Base-by-base conservation (phyloP, 75 land plant genomes). In the Cupressus sempervirens region DNA sequence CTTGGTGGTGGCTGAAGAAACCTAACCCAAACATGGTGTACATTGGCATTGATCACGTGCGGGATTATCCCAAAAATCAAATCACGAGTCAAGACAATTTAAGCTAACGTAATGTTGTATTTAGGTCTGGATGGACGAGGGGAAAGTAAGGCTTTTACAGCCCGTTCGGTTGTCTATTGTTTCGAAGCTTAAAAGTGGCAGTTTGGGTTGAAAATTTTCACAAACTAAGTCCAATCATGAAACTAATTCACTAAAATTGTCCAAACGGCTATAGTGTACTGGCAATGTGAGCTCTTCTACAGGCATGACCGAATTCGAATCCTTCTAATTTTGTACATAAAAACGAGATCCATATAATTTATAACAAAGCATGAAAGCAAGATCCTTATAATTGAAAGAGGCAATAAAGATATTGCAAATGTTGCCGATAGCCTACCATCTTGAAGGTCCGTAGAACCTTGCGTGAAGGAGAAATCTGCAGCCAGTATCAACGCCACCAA, bases 371-470 rank as follows among this genome's bases (percentile, higher is more conserved):
- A 18, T 58, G 3, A 54, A 16, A 14, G 11, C 18, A 67, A n/a
- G 72, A 67, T 67, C 72, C 72, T 4, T 67, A 26, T n/a, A 29
- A 29, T 67, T 7, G 26, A 67, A 0, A 20, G 10, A n/a, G 36
- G 46, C 41, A 38, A 76, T 23, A 76, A 76, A 76, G 40, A 14
- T 32, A 32, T 23, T 26, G 29, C 41, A 77, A 43, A 50, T 34
- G 53, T 82, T 20, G 5, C 54, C 48, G 34, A 32, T 52, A 10
- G 58, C 38, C 53, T 53, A 46, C 83, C 83, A 82, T 82, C 83
- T 82, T 82, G 83, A 53, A 29, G 53, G 62, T 82, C 83, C 16
- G 65, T 82, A 53, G 48, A 82, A 9, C 83, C 65, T 30, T 53
- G 83, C 32, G 26, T 54, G 14, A 53, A 53, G 30, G 83, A 82